A percentile compares a stretch with the other conserved stretches of the same genome.
Conservation (phyloP, 179 eudicot genomes). For the Actinidia chinensis region DNA sequence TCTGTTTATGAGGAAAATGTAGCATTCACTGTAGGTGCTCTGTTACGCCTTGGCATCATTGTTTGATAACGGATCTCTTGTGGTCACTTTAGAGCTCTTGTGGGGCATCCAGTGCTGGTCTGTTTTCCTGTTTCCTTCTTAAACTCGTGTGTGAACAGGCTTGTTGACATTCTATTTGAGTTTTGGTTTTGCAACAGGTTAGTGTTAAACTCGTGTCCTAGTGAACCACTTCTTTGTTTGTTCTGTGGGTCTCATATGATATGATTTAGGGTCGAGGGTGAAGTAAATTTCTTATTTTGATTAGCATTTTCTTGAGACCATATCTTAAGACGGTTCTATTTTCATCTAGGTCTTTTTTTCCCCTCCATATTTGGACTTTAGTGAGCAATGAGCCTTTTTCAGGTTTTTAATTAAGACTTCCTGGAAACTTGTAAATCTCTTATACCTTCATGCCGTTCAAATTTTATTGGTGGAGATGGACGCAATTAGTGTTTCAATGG, state of each 20-base stretch:
- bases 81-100: constrained; percentile 33
- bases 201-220: not conserved
- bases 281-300: constrained; percentile 13
- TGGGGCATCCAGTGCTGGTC: constrained; percentile 17
- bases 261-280: constrained; percentile 33
- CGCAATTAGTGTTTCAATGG: not conserved
- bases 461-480: constrained; percentile 24
- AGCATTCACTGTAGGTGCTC: constrained; percentile 20
- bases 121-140: constrained; percentile 18
- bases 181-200: constrained; percentile 14
- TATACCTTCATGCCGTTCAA: constrained; percentile 26
- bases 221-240: constrained; percentile 8
- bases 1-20: constrained; percentile 11
- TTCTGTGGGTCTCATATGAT: constrained; percentile 15
- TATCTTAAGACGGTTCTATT: constrained; percentile 12
- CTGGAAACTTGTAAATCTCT: constrained; percentile 21
- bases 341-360: constrained; percentile 18
- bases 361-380: constrained; percentile 23
- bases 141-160: constrained; percentile 8
- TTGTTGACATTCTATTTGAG: constrained; percentile 8
- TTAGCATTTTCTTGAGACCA: constrained; percentile 22
- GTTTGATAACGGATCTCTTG: constrained; percentile 16
- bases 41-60: constrained; percentile 14
- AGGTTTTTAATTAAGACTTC: constrained; percentile 24
- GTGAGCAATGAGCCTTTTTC: constrained; percentile 24